A percentile compares a stretch with the other conserved stretches of the same genome.
These are phyloP conservation scores for Solanum piurae DNA, from an alignment of 257 asterid genomes.

Conservation along the genomic window DNA sequence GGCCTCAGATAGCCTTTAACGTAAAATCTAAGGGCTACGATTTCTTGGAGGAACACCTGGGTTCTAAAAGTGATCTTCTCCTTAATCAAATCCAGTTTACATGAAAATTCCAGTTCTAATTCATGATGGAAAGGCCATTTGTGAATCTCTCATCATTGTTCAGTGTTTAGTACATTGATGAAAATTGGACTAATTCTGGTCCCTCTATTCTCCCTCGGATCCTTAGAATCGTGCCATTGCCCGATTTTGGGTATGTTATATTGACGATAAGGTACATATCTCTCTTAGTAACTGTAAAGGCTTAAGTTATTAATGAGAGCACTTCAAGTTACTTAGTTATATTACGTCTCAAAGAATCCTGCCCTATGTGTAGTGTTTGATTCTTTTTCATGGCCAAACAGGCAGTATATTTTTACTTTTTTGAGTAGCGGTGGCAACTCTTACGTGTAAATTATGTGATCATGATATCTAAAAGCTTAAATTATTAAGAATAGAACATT, in stretches of 20 bases:
- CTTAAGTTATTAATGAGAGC: neutral
- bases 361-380: too few species aligned
- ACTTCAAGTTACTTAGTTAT: neutral
- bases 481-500: neutral
- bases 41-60: too few species aligned
- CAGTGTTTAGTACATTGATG: slow-evolving; percentile 22
- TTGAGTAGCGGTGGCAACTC: neutral
- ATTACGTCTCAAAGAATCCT: neutral
- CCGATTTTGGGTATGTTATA: slow-evolving; percentile 15
- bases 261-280: slow-evolving; percentile 12
- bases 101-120: too few species aligned
- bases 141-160: slow-evolving; percentile 19
- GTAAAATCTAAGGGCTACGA: too few species aligned
- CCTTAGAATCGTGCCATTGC: slow-evolving; percentile 8
- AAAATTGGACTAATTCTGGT: slow-evolving; percentile 6
- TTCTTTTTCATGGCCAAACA: neutral
- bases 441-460: neutral
- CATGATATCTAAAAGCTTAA: too few species aligned
- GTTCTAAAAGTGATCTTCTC: too few species aligned
- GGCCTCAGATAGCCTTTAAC: neutral
- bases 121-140: neutral
- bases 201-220: slow-evolving; percentile 8
- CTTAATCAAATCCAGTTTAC: too few species aligned
- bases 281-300: neutral
- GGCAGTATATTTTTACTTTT: neutral